A percentile compares a stretch with the other conserved stretches of the same genome.
These are phyloP conservation scores for Miscanthus lutarioriparius DNA, from an alignment of 176 grass and related monocot genomes.

Conservation along the genomic window DNA sequence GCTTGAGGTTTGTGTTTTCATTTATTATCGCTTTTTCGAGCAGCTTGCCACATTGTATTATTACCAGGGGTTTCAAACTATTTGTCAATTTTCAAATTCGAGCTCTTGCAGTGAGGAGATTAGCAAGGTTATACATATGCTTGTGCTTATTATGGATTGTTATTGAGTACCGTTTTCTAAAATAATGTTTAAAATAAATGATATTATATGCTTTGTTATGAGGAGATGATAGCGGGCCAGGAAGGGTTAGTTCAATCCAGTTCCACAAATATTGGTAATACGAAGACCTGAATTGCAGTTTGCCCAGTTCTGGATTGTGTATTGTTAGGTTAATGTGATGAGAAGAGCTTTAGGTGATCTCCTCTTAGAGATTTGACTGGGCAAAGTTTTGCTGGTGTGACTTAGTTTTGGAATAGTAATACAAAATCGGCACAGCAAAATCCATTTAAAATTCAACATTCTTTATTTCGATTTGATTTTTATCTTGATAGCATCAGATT, in stretches of 20 bases:
- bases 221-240: not conserved
- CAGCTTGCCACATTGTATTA: not conserved
- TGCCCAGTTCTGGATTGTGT: not conserved
- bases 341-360: not conserved
- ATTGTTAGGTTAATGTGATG: not conserved
- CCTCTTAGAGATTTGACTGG: not conserved
- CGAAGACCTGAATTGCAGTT: not conserved
- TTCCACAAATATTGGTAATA: conserved; percentile 2
- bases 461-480: not conserved
- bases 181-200: conserved; percentile 4
- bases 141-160: conserved; percentile 1
- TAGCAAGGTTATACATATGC: not conserved
- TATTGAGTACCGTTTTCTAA: not conserved
- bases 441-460: not conserved
- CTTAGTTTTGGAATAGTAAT: not conserved
- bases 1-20: conserved; percentile 60
- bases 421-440: not conserved
- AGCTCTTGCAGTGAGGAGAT: conserved; percentile 8
- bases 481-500: not conserved
- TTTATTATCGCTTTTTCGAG: not conserved
- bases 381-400: not conserved
- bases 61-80: not conserved
- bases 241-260: not conserved
- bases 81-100: not conserved
- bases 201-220: not conserved